phyloP scores from a whole-genome alignment of 2,329 filamentous ascomycete genomes.

The Hypoxylon sp. region DNA sequence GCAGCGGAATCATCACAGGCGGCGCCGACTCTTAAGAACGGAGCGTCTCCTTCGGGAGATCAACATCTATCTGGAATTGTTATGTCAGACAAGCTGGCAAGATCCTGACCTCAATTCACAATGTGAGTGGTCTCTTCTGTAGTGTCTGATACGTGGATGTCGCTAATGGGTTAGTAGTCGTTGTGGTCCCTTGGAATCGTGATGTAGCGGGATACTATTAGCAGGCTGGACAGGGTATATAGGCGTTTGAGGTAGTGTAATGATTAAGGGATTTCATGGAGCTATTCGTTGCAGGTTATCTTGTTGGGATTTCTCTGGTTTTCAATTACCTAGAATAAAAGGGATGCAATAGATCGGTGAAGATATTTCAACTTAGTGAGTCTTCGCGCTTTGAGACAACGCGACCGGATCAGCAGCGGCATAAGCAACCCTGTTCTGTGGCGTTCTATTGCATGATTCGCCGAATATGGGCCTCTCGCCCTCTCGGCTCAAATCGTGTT shows the following conservation, averaged over 20 bases:
- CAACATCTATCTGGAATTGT: constrained; percentile 17
- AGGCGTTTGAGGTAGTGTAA: neutral
- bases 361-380: neutral
- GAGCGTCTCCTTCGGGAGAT: constrained; percentile 27
- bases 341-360: too few relatives aligned
- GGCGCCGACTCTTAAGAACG: constrained; percentile 9
- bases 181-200: neutral
- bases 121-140: constrained; percentile 5
- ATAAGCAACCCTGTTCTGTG: neutral
- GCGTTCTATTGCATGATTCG: constrained; percentile 20
- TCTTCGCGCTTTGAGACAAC: neutral
- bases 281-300: too few relatives aligned
- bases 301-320: neutral
- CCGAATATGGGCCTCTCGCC: neutral
- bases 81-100: constrained; percentile 3
- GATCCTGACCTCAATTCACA: neutral
- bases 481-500: constrained; percentile 25
- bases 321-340: neutral
- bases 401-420: neutral
- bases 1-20: constrained; percentile 25
- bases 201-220: neutral
- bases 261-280: neutral
- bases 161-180: constrained; percentile 14
- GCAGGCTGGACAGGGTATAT: neutral
- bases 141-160: neutral